A percentile compares a stretch with the other conserved stretches of the same genome.
Conservation (phyloP, 2,329 filamentous ascomycete species). For the Exophiala oligosperma region DNA sequence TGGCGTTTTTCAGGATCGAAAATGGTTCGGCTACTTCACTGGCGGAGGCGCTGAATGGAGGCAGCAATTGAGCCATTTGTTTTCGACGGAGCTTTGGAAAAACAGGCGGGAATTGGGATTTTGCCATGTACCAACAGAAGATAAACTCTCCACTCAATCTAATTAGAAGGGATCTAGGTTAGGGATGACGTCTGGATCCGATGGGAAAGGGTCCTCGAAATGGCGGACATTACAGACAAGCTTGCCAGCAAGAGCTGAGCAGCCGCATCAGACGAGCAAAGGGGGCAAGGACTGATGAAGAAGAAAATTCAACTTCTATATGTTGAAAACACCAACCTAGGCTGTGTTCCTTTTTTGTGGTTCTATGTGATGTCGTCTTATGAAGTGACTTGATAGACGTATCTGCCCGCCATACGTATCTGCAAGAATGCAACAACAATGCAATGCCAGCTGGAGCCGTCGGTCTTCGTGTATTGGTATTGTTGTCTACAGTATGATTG, state of each 20-base stretch:
- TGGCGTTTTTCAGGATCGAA: constrained; percentile 1
- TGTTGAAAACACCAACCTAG: constrained; percentile 6
- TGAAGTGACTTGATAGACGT: not conserved
- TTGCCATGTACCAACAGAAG: constrained; percentile 25
- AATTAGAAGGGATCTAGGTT: constrained; percentile 18
- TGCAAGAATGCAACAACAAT: too few relatives aligned
- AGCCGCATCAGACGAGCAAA: constrained; percentile 1
- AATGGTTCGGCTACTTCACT: not conserved
- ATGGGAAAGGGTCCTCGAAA: constrained; percentile 7
- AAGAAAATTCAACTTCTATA: constrained; percentile 22
- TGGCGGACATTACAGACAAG: not conserved
- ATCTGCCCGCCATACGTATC: too few relatives aligned
- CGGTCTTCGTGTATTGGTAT: not conserved
- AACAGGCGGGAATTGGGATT: too few relatives aligned
- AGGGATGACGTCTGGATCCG: constrained; percentile 13
- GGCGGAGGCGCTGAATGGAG: constrained; percentile 15
- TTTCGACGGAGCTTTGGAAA: constrained; percentile 1
- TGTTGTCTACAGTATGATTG: not conserved
- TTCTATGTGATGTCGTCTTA: not conserved
- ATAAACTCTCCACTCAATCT: constrained; percentile 25
- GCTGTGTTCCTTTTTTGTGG: not conserved
- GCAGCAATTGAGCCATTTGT: constrained; percentile 2
- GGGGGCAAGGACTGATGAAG: constrained; percentile 11
- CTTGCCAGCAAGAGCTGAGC: constrained; percentile 14
- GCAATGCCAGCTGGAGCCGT: not conserved